phyloP scores from a whole-genome alignment of 306 rosid genomes.

The Cicer judaicum region DNA sequence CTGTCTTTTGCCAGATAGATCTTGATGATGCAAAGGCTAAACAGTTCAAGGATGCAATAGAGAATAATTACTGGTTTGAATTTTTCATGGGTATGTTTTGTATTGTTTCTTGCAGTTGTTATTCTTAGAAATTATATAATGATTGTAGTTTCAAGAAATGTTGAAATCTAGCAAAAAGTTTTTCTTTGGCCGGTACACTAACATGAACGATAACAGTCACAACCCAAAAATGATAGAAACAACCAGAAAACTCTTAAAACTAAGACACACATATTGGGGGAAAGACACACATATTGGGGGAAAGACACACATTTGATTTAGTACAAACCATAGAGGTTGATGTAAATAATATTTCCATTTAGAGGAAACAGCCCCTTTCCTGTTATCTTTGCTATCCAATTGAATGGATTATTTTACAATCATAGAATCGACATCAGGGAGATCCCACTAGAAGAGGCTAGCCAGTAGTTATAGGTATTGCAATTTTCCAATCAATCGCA shows the following conservation, averaged over 20 bases:
- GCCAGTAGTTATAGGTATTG: slow-evolving; percentile 3
- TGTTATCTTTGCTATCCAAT: slow-evolving; percentile 19
- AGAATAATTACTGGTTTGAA: slow-evolving; percentile 94
- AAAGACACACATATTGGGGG: not conserved
- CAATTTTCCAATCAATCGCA: slow-evolving; percentile 19
- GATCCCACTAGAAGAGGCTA: slow-evolving; percentile 20
- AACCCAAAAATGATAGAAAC: slow-evolving; percentile 1
- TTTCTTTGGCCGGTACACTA: not conserved
- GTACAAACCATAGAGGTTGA: not conserved
- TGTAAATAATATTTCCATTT: slow-evolving; percentile 20
- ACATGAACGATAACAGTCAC: slow-evolving; percentile 10
- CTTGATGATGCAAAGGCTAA: slow-evolving; percentile 72
- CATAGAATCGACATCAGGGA: slow-evolving; percentile 18
- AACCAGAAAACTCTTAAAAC: slow-evolving; percentile 1
- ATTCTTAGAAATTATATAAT: slow-evolving; percentile 4
- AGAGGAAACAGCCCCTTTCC: not conserved
- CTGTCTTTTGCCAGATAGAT: slow-evolving; percentile 66
- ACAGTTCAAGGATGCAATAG: slow-evolving; percentile 96
- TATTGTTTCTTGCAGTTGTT: slow-evolving; percentile 32
- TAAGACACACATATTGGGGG: slow-evolving; percentile 14
- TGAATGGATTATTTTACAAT: not conserved
- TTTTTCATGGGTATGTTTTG: slow-evolving; percentile 88
- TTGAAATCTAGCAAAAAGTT: slow-evolving; percentile 23
- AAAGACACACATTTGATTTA: slow-evolving; percentile 1
- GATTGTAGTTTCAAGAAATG: slow-evolving; percentile 37